Evolutionary conservation across 2,329 filamentous ascomycete species (phyloP).

Genomic region (Talaromyces atroroseus): DNA sequence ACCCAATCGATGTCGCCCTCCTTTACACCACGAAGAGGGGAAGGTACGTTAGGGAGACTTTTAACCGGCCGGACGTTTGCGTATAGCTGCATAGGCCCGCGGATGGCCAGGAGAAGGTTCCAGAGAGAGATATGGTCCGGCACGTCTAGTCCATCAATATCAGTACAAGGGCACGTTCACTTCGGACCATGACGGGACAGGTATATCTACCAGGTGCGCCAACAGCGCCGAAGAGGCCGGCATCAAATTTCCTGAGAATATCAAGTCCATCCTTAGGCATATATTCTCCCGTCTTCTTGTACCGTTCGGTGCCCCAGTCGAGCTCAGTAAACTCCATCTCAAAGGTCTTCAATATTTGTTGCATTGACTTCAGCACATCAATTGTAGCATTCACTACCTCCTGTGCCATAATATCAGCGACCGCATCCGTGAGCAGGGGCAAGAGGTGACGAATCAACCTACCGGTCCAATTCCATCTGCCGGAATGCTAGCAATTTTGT

Average conservation of each 20-base stretch:
- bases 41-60: slow-evolving; percentile 49
- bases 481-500: slow-evolving; percentile 59
- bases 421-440: too few species aligned
- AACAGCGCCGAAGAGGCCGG: slow-evolving; percentile 56
- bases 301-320: slow-evolving; percentile 47
- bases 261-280: slow-evolving; percentile 48
- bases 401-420: too few species aligned
- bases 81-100: slow-evolving; percentile 52
- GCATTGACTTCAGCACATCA: slow-evolving; percentile 50
- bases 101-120: slow-evolving; percentile 52
- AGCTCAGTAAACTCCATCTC: slow-evolving; percentile 14
- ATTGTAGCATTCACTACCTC: slow-evolving; percentile 46
- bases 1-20: slow-evolving; percentile 52
- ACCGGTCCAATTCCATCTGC: slow-evolving; percentile 64
- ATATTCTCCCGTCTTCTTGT: slow-evolving; percentile 49
- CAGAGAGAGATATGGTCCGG: slow-evolving; percentile 13
- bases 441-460: slow-evolving; percentile 50
- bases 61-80: slow-evolving; percentile 52
- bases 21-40: slow-evolving; percentile 43
- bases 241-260: slow-evolving; percentile 48
- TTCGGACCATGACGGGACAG: background rate
- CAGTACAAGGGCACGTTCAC: background rate
- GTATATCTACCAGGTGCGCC: slow-evolving; percentile 46
- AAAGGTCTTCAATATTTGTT: slow-evolving; percentile 25
- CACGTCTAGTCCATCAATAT: slow-evolving; percentile 11